A percentile compares a stretch with the other conserved stretches of the same genome.
Evolutionary conservation across 2,329 filamentous ascomycete species (phyloP).

Genomic region (Aspergillus aculeatus): DNA sequence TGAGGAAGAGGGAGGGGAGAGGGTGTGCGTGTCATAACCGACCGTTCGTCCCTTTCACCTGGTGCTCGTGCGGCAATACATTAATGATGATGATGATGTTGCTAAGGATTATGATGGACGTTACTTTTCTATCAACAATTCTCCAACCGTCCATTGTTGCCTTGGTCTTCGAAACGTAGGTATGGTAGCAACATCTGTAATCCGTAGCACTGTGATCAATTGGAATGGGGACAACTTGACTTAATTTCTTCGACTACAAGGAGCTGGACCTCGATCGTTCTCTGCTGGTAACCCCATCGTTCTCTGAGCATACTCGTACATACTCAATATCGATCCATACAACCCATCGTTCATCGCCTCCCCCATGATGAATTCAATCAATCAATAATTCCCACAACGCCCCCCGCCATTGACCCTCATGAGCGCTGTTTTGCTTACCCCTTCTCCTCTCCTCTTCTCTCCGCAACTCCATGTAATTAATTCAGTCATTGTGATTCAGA

Average conservation of each 20-base stretch:
- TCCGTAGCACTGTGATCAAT: too few species aligned
- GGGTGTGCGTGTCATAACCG: constrained; percentile 10
- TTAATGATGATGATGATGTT: not conserved
- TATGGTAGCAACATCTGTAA: too few species aligned
- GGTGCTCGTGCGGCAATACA: constrained; percentile 12
- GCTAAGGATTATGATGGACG: not conserved
- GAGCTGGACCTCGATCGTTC: not conserved
- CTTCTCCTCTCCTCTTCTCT: not conserved
- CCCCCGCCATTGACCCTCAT: not conserved
- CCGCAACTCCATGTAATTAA: not conserved
- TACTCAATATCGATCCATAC: too few species aligned
- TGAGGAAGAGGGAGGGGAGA: not conserved
- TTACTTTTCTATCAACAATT: not conserved
- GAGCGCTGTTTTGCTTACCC: not conserved
- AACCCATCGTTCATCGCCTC: not conserved
- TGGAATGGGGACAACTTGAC: too few species aligned
- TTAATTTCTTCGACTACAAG: not conserved
- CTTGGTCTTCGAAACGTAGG: too few species aligned
- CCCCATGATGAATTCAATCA: not conserved
- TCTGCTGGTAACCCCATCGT: not conserved
- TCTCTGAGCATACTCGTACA: not conserved
- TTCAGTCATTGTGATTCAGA: not conserved
- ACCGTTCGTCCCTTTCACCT: constrained; percentile 8
- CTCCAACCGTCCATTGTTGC: not conserved
- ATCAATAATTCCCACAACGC: not conserved